phyloP scores from a whole-genome alignment of 306 rosid genomes.

The Dryas octopetala region DNA sequence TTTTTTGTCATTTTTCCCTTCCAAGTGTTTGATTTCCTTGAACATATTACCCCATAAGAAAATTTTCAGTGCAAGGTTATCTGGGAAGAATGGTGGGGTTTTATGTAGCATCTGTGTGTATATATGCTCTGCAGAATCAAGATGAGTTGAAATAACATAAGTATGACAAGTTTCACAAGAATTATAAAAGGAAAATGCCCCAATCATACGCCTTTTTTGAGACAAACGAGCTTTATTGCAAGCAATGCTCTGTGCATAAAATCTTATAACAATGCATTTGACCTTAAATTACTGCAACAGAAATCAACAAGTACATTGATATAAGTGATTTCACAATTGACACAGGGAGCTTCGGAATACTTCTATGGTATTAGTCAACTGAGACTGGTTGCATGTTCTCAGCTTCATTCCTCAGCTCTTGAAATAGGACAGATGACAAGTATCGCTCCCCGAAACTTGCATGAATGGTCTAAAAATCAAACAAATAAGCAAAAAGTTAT shows the following conservation, averaged over 20 bases:
- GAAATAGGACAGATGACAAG: slow-evolving; percentile 81
- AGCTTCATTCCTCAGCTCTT: slow-evolving; percentile 80
- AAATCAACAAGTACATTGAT: slow-evolving; percentile 21
- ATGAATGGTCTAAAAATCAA: slow-evolving; percentile 71
- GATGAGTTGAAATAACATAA: neutral
- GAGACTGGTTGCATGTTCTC: slow-evolving; percentile 97
- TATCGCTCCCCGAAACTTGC: slow-evolving; percentile 97
- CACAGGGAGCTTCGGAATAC: slow-evolving; percentile 1
- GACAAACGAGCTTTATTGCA: neutral
- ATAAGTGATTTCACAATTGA: slow-evolving; percentile 6
- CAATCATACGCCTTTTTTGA: neutral
- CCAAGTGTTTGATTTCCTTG: neutral
- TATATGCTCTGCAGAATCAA: neutral
- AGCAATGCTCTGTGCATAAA: neutral
- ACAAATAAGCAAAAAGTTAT: slow-evolving; percentile 24
- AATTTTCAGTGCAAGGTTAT: neutral
- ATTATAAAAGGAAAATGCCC: neutral
- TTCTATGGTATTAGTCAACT: slow-evolving; percentile 50
- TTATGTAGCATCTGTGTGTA: neutral
- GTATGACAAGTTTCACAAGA: neutral
- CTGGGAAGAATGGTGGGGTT: neutral
- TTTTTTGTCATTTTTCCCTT: no score
- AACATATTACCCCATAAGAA: neutral
- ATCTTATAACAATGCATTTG: neutral
- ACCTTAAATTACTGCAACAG: neutral